phyloP scores from a whole-genome alignment of 2,329 filamentous ascomycete genomes.

The Trichoderma koningiopsis region DNA sequence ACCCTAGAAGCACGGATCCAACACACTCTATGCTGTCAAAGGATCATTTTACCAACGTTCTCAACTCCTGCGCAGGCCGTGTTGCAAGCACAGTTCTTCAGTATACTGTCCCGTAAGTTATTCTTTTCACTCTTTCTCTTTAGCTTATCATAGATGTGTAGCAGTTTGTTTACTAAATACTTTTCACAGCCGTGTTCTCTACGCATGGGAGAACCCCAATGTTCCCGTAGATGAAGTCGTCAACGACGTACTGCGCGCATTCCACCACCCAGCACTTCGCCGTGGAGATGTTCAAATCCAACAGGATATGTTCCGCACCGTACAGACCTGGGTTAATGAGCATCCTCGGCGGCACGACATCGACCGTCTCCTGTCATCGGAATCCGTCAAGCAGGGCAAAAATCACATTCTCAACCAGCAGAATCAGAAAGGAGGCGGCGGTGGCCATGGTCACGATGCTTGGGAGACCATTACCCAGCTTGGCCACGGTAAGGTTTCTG shows the following conservation, averaged over 20 bases:
- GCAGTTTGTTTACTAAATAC: neutral
- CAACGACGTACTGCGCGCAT: slow-evolving; percentile 76
- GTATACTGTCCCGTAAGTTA: slow-evolving; percentile 75
- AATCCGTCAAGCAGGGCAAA: slow-evolving; percentile 78
- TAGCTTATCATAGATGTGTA: neutral
- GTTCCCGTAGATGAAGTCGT: slow-evolving; percentile 82
- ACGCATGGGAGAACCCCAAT: slow-evolving; percentile 87
- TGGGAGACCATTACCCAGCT: slow-evolving; percentile 46
- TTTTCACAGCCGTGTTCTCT: slow-evolving; percentile 67
- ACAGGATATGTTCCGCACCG: slow-evolving; percentile 82
- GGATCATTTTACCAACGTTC: slow-evolving; percentile 78
- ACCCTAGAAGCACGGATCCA: slow-evolving; percentile 73
- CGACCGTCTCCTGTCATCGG: slow-evolving; percentile 75
- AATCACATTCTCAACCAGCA: slow-evolving; percentile 65
- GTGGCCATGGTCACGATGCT: slow-evolving; percentile 47
- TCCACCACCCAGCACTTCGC: slow-evolving; percentile 87
- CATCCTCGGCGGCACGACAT: slow-evolving; percentile 68
- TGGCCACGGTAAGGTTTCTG: slow-evolving; percentile 60
- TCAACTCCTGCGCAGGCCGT: slow-evolving; percentile 76
- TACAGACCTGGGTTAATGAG: slow-evolving; percentile 77
- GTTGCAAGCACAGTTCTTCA: slow-evolving; percentile 76
- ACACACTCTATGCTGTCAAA: slow-evolving; percentile 84
- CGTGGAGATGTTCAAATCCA: slow-evolving; percentile 78
- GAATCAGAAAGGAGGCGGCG: slow-evolving; percentile 36
- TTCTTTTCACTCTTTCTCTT: neutral